Base-by-base conservation (phyloP, 805 yeast species). In the Lipomyces starkeyi region DNA sequence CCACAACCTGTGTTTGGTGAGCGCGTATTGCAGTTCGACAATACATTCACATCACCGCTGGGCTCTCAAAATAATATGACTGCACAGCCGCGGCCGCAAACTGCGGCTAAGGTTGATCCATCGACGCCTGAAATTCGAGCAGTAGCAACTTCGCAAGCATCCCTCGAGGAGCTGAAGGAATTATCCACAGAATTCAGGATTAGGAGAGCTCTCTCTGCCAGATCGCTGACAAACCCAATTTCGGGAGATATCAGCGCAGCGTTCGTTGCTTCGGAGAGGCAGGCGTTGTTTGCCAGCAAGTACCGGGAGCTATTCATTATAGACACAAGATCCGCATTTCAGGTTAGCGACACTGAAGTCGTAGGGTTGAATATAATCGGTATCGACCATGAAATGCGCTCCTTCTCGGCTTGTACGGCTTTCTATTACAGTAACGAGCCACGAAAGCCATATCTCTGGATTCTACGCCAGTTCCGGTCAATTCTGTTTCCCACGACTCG, bases 371-470 rank as follows among this genome's bases (percentile, higher is more conserved):
- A 53, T 53, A 53, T 53, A 25, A 53, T 53, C 34, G 56, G 56
- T 13, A 13, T 53, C 6, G 56, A 53, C 29, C 56, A 53, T 17
- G 56, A 53, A 53, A 53, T 53, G 56, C 56, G 56, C 56, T 53
- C 56, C 17, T 53, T 53, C 56, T 25, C 34, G 17, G 56, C 34
- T 13, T 11, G n/a, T 29, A 53, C 34, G 29, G 17, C n/a, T 29
- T 13, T 53, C 4, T 53, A 5, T 53, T 29, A 25, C 34, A 29
- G 2, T 17, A 53, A 4, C 17, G 56, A 53, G 22, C 56, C 56
- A 3, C 56, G 34, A 29, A 53, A 25, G 34, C 56, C 56, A 29
- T 53, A 53, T 53, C 56, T 25, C 8, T 53, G 56, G 56, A 53
- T 53, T 53, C 56, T 53, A 25, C 56, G 56, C 32, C 56, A 53